phyloP scores from a whole-genome alignment of 345 rosid species.

The Hibiscus mutabilis region DNA sequence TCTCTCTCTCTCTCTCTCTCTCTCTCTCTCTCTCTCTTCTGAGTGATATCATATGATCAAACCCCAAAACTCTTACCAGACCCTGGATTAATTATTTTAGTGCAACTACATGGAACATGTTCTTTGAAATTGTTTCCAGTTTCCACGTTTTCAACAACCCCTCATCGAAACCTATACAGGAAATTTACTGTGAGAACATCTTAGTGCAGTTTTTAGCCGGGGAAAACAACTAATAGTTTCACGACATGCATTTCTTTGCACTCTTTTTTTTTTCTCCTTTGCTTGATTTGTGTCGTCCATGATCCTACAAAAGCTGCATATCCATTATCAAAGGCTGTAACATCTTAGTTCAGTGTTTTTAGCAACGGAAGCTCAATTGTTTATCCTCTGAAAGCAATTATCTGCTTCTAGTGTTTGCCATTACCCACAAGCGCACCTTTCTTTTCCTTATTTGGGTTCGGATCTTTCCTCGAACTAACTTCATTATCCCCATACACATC shows the following conservation, averaged over 20 bases:
- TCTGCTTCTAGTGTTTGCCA: not conserved
- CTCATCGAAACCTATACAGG: too few species aligned
- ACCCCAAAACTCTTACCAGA: too few species aligned
- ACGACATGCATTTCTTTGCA: conserved; percentile 6
- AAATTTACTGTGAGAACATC: too few species aligned
- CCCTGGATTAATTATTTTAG: too few species aligned
- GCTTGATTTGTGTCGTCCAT: not conserved
- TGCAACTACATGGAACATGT: not conserved
- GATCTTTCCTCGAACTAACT: too few species aligned
- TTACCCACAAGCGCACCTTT: not conserved
- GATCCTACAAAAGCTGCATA: not conserved
- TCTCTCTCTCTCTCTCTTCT: too few species aligned
- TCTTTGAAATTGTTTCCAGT: not conserved
- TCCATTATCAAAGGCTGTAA: not conserved
- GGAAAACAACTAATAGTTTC: not conserved
- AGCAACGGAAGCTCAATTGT: not conserved
- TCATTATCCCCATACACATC: not conserved
- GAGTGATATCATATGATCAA: too few species aligned
- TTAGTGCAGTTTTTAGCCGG: too few species aligned
- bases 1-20: too few species aligned
- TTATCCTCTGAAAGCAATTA: not conserved
- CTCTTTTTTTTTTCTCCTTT: not conserved
- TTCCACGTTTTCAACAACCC: too few species aligned
- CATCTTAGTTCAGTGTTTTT: not conserved
- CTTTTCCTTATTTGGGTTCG: not conserved